phyloP scores from a whole-genome alignment of 768 basidiomycete species.

The Mycena filopes region DNA sequence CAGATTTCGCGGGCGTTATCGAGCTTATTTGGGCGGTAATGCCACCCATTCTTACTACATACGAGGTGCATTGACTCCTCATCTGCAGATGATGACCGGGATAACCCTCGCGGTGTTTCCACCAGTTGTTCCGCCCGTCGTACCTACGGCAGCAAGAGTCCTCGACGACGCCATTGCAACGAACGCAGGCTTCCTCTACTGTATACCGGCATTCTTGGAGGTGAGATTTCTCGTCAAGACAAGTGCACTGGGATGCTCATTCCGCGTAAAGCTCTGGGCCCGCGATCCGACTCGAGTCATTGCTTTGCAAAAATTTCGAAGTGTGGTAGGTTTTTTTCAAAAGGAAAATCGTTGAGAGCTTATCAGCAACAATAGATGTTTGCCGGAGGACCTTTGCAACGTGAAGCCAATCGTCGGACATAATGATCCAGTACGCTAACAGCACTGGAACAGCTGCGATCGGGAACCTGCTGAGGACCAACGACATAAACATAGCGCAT shows the following conservation, averaged over 20 bases:
- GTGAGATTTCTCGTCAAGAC: too few relatives aligned
- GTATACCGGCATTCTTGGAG: slow-evolving; percentile 47
- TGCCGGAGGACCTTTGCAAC: slow-evolving; percentile 10
- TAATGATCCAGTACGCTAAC: too few relatives aligned
- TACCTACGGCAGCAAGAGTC: slow-evolving; percentile 44
- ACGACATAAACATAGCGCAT: slow-evolving; percentile 13
- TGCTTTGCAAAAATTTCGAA: not conserved
- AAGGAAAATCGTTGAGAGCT: not conserved
- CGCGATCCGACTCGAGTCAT: slow-evolving; percentile 2
- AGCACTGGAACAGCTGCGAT: not conserved
- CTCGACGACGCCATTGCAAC: slow-evolving; percentile 38
- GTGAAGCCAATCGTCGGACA: too few relatives aligned
- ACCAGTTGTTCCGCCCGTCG: slow-evolving; percentile 39
- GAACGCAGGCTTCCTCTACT: slow-evolving; percentile 35
- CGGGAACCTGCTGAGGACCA: not conserved
- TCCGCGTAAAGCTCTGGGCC: slow-evolving; percentile 26
- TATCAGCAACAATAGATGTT: not conserved
- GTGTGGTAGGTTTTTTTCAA: slow-evolving; percentile 3
- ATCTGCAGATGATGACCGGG: slow-evolving; percentile 38
- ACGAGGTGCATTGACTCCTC: not conserved
- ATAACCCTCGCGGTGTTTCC: slow-evolving; percentile 41
- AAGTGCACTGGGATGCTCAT: too few relatives aligned
- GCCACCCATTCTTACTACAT: too few relatives aligned
- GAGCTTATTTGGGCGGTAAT: slow-evolving; percentile 16
- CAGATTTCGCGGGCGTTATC: not conserved